These are phyloP conservation scores for Fusarium falciforme DNA, from an alignment of 2,329 filamentous ascomycete species.

Conservation along the genomic window DNA sequence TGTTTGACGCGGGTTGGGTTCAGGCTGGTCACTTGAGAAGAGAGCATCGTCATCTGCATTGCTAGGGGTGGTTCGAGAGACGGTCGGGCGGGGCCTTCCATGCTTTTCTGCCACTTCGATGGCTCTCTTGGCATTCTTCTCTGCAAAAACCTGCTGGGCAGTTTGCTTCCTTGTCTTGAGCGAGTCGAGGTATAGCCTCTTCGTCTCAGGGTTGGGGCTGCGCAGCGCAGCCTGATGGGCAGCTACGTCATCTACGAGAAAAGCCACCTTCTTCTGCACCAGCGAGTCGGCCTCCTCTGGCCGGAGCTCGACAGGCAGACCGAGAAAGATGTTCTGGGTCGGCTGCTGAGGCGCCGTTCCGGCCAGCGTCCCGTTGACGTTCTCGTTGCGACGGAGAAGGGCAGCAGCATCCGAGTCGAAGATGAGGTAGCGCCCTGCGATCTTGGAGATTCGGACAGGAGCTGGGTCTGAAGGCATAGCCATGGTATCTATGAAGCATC, in stretches of 20 bases:
- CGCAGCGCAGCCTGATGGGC: conserved; percentile 75
- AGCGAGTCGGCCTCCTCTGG: conserved; percentile 89
- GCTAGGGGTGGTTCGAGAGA: neutral
- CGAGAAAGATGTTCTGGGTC: conserved; percentile 94
- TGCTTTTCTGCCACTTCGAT: conserved; percentile 43
- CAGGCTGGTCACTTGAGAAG: conserved; percentile 35
- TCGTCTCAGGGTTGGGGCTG: conserved; percentile 65
- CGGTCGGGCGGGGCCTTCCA: conserved; percentile 11
- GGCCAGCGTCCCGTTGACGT: conserved; percentile 86
- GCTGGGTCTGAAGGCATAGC: conserved; percentile 21
- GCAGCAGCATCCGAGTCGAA: conserved; percentile 88
- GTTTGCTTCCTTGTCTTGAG: conserved; percentile 57
- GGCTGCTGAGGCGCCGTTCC: conserved; percentile 92
- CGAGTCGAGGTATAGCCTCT: conserved; percentile 72
- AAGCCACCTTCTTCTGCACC: conserved; percentile 80
- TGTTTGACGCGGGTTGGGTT: conserved; percentile 14
- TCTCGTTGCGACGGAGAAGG: conserved; percentile 80
- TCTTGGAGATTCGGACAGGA: conserved; percentile 81
- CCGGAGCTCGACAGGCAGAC: conserved; percentile 88
- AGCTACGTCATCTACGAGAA: conserved; percentile 81
- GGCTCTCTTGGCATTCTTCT: conserved; percentile 52
- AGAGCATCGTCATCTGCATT: conserved; percentile 26
- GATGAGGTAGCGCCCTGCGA: conserved; percentile 85
- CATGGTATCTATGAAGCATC: conserved; percentile 37
- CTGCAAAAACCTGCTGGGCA: conserved; percentile 54